Base-by-base conservation (phyloP, 2,329 filamentous ascomycete species). In the Hortaea werneckii region DNA sequence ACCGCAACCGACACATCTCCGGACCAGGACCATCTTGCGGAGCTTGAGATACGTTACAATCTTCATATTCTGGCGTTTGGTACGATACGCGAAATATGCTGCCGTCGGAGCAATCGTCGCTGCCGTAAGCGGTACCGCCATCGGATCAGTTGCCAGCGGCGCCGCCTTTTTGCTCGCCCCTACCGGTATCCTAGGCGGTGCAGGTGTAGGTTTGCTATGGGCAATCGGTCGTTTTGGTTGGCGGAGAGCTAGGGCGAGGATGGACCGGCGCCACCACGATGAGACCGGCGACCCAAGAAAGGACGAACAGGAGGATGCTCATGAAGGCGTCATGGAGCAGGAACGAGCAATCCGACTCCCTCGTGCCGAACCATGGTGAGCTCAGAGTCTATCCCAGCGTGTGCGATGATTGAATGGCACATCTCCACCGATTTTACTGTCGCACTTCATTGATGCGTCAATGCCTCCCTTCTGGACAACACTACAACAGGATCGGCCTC, bases 71-170 rank as follows among this genome's bases (percentile, higher is more conserved):
- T 70, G 67, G 67, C 60, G 65, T 13, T 49, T 67, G 0, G 59
- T 68, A 0, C 60, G 67, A 2, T 70, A 68, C 42, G 67, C 66
- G 20, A 70, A 69, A 47, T 70, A 70, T 42, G 66, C 66, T 4
- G 65, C 65, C 2, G 63, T 69, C 29, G 67, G 67, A 3, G 63
- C 65, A 1, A 45, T 66, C 5, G 59, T 65, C 0, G 66, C 67
- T 1, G 66, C 67, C 0, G 50, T 69, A 12, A 62, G 62, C 1
- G 65, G 48, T 43, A 67, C 57, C 3, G 66, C 57, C 9, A 56
- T 67, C 13, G 66, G 66, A 1, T 60, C 58, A 1, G 49, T 68
- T 5, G 55, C 63, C 3, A 64, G 60, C 29, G 67, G 67, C 5
- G 65, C 62, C 6, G 66, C 62, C 2, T 70, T 69, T 44, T 57